Conservation (phyloP, 164 flowering plant genomes). For the Magnolia officinalis region DNA sequence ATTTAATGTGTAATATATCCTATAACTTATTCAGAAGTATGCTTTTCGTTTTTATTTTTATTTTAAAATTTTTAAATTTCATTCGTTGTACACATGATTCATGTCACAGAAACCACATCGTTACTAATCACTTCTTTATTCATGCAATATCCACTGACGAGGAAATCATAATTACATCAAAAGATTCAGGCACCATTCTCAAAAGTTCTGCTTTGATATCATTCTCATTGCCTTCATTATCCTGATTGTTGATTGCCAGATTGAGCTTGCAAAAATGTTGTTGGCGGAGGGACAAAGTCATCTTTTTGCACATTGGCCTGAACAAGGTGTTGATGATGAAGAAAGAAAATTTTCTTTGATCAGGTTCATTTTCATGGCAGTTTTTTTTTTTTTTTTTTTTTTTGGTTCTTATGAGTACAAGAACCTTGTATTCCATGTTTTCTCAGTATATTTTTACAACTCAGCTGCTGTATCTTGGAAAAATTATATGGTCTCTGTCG, state of each 20-base stretch:
- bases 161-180: background rate
- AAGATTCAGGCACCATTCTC: background rate
- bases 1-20: too few relatives aligned
- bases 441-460: background rate
- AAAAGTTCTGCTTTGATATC: background rate
- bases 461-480: background rate
- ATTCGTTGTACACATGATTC: background rate
- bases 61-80: background rate
- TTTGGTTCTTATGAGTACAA: background rate
- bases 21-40: background rate
- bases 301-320: constrained; percentile 77
- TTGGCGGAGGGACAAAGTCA: constrained; percentile 72
- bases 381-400: background rate
- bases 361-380: constrained; percentile 43
- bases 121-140: background rate
- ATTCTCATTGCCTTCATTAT: background rate
- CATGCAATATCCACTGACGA: background rate
- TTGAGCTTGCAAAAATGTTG: constrained; percentile 67
- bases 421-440: background rate
- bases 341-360: constrained; percentile 63
- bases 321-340: constrained; percentile 70
- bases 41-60: background rate
- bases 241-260: constrained; percentile 29
- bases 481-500: background rate
- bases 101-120: too few relatives aligned